Evolutionary conservation across 768 basidiomycete genomes (phyloP).

Genomic region (Rhodotorula sphaerocarpa): DNA sequence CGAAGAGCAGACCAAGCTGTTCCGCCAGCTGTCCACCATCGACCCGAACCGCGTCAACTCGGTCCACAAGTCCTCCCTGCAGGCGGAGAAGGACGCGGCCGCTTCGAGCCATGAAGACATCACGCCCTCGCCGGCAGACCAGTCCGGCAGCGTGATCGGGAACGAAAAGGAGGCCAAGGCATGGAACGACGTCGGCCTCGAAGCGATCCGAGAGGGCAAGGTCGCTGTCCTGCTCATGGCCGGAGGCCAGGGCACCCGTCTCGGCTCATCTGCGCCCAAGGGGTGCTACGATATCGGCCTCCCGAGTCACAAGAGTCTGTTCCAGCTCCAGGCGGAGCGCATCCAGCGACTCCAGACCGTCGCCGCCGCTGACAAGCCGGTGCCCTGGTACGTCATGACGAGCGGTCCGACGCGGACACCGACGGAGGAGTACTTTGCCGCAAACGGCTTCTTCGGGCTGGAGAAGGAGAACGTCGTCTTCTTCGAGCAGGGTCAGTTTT

Average conservation of each 20-base stretch:
- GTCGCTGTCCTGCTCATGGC: conserved; percentile 98
- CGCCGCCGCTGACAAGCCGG: conserved; percentile 48
- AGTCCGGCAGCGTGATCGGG: conserved; percentile 58
- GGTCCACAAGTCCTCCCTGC: conserved; percentile 68
- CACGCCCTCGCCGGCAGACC: conserved; percentile 69
- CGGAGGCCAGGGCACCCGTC: conserved; percentile 90
- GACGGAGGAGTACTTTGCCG: conserved; percentile 75
- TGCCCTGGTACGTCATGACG: conserved; percentile 99
- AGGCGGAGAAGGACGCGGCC: conserved; percentile 54
- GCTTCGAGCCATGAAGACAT: conserved; percentile 51
- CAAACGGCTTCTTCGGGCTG: conserved; percentile 73
- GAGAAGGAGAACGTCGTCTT: conserved; percentile 69
- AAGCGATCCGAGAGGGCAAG: conserved; percentile 68
- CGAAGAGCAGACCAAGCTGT: conserved; percentile 57
- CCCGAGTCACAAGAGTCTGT: conserved; percentile 83
- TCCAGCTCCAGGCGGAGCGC: conserved; percentile 96
- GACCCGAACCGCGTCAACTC: conserved; percentile 86
- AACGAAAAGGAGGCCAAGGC: conserved; percentile 53
- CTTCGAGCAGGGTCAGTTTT: conserved; percentile 81
- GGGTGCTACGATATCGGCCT: conserved; percentile 97
- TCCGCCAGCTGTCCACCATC: conserved; percentile 65
- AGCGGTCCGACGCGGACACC: conserved; percentile 84
- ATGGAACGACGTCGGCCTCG: conserved; percentile 72
- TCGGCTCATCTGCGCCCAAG: conserved; percentile 87
- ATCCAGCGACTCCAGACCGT: conserved; percentile 73